phyloP scores from a whole-genome alignment of 192 early-diverging fungal species.

The Spinellus fusiger region DNA sequence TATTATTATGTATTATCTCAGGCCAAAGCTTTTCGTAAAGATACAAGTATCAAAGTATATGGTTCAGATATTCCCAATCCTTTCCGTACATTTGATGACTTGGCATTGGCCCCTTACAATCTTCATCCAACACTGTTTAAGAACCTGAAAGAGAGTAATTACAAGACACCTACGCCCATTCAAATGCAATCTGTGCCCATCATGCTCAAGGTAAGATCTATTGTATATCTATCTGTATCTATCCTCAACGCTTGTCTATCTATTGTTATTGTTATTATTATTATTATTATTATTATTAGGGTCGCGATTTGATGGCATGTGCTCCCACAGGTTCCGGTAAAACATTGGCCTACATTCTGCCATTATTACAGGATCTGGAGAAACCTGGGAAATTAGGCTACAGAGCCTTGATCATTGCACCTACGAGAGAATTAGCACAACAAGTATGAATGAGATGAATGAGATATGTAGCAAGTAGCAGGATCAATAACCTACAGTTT shows the following conservation, averaged over 20 bases:
- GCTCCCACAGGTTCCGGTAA: slow-evolving; percentile 99
- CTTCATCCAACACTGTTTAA: slow-evolving; percentile 65
- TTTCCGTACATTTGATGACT: slow-evolving; percentile 71
- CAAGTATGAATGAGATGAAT: no score
- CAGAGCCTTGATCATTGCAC: slow-evolving; percentile 88
- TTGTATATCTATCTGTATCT: no score
- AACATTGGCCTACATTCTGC: slow-evolving; percentile 89
- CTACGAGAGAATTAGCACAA: slow-evolving; percentile 88
- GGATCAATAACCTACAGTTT: no score
- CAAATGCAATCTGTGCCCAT: slow-evolving; percentile 48
- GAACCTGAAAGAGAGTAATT: slow-evolving; percentile 65
- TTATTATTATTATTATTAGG: no score
- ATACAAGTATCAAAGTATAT: slow-evolving; percentile 73
- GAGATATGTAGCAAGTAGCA: no score
- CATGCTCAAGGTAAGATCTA: slow-evolving; percentile 77
- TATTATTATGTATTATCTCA: slow-evolving; percentile 14
- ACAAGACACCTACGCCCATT: slow-evolving; percentile 47
- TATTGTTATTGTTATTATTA: no score
- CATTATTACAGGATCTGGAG: slow-evolving; percentile 83
- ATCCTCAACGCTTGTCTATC: not conserved
- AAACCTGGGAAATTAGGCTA: slow-evolving; percentile 75
- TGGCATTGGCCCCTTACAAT: slow-evolving; percentile 58
- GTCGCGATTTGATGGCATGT: slow-evolving; percentile 91
- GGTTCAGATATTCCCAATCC: slow-evolving; percentile 86
- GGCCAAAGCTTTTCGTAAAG: slow-evolving; percentile 63